These are phyloP conservation scores for Ciborinia camelliae DNA, from an alignment of 2,329 filamentous ascomycete genomes.

Conservation along the genomic window DNA sequence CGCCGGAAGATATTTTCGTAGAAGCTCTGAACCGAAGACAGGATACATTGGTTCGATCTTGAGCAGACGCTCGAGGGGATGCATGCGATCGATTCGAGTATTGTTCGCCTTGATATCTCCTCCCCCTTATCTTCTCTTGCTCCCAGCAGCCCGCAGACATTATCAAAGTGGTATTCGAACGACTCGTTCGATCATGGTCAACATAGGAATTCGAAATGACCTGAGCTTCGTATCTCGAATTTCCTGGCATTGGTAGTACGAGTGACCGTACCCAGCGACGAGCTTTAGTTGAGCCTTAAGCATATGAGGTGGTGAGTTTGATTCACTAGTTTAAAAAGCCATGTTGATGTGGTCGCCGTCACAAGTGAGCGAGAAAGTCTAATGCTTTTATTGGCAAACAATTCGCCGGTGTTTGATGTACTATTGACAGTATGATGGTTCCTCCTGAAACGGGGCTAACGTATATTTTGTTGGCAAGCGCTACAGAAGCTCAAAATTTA, in stretches of 20 bases:
- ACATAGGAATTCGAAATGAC: slow-evolving; percentile 27
- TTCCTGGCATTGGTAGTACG: slow-evolving; percentile 31
- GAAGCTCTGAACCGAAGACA: not conserved
- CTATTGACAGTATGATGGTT: slow-evolving; percentile 13
- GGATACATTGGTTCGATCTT: not conserved
- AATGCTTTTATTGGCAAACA: not conserved
- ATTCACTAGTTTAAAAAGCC: slow-evolving; percentile 26
- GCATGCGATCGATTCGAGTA: not conserved
- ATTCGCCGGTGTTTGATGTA: not conserved
- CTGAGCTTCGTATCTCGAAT: slow-evolving; percentile 26
- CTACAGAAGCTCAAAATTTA: not conserved
- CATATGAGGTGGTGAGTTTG: slow-evolving; percentile 24
- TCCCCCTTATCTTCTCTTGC: slow-evolving; percentile 15
- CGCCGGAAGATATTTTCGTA: slow-evolving; percentile 17
- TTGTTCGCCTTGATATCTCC: not conserved
- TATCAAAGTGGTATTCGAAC: slow-evolving; percentile 24
- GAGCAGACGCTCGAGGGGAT: not conserved
- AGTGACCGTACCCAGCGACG: slow-evolving; percentile 29
- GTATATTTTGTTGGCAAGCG: slow-evolving; percentile 10
- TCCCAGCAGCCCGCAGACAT: slow-evolving; percentile 28
- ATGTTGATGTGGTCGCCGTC: slow-evolving; percentile 29
- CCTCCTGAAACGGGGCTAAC: slow-evolving; percentile 18
- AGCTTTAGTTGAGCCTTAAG: slow-evolving; percentile 23
- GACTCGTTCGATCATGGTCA: slow-evolving; percentile 27
- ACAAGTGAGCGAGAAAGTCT: slow-evolving; percentile 1